phyloP scores from a whole-genome alignment of 192 early-diverging fungal genomes.

The Podila minutissima region DNA sequence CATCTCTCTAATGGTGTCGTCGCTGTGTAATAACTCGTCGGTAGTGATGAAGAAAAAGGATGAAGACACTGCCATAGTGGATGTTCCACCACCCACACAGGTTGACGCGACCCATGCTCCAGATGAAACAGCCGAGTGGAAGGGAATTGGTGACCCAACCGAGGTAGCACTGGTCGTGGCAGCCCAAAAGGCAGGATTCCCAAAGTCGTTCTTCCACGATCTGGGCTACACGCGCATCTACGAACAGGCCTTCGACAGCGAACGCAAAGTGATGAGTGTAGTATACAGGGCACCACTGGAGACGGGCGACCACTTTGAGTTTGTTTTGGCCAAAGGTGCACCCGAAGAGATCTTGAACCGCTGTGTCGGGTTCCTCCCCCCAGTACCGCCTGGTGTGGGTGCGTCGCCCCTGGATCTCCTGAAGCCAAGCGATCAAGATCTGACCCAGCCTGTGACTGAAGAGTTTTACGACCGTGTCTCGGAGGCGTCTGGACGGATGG shows the following conservation, averaged over 20 bases:
- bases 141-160: conserved; percentile 91
- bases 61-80: conserved; percentile 11
- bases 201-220: conserved; percentile 70
- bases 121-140: conserved; percentile 60
- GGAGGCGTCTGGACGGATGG: conserved; percentile 76
- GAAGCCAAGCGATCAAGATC: conserved; percentile 41
- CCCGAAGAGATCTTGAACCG: conserved; percentile 87
- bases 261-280: conserved; percentile 95
- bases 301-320: conserved; percentile 33
- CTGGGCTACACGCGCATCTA: conserved; percentile 70
- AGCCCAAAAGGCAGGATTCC: conserved; percentile 83
- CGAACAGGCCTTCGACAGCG: conserved; percentile 93
- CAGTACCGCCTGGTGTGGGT: conserved; percentile 1
- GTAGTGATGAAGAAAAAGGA: conserved; percentile 67
- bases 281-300: conserved; percentile 63
- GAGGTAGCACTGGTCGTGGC: conserved; percentile 93
- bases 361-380: conserved; percentile 67
- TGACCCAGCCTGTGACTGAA: conserved; percentile 63
- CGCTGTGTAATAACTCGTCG: conserved; percentile 89
- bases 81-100: neutral
- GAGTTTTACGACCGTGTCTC: conserved; percentile 71
- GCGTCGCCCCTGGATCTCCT: conserved; percentile 39
- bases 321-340: conserved; percentile 90
- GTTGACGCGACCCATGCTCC: neutral
- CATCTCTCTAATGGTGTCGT: conserved; percentile 74